phyloP scores from a whole-genome alignment of 1,139 yeast genomes.

The Geotrichum macrosporum region DNA sequence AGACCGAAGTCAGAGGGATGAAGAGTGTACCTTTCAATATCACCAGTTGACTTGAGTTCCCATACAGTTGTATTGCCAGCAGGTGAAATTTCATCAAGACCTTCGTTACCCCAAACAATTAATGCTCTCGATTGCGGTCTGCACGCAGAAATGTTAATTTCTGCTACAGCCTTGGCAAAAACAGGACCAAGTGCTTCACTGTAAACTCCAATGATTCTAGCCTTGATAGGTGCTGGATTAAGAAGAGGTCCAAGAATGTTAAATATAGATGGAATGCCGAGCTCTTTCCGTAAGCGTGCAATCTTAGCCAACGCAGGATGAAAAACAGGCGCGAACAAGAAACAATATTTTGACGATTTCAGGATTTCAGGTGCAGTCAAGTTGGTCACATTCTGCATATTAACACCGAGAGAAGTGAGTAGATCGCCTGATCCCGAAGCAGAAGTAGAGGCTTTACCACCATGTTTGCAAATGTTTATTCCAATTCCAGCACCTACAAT shows the following conservation, averaged over 20 bases:
- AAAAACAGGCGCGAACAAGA: slow-evolving; percentile 88
- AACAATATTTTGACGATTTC: slow-evolving; percentile 55
- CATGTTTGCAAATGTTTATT: slow-evolving; percentile 79
- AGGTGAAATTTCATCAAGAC: slow-evolving; percentile 90
- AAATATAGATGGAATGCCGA: slow-evolving; percentile 90
- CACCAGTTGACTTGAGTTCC: slow-evolving; percentile 48
- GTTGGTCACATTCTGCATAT: slow-evolving; percentile 61
- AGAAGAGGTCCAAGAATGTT: slow-evolving; percentile 88
- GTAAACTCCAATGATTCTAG: slow-evolving; percentile 86
- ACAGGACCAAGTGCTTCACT: slow-evolving; percentile 72
- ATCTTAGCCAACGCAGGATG: slow-evolving; percentile 90
- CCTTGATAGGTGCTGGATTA: slow-evolving; percentile 81
- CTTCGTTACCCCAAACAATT: slow-evolving; percentile 89
- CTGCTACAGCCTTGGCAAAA: slow-evolving; percentile 74
- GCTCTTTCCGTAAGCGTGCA: slow-evolving; percentile 64
- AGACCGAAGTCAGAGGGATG: slow-evolving; percentile 70
- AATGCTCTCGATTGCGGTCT: slow-evolving; percentile 52
- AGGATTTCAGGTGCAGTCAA: slow-evolving; percentile 64
- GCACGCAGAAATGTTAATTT: slow-evolving; percentile 45
- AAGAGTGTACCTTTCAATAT: slow-evolving; percentile 36
- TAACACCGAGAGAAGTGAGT: slow-evolving; percentile 69
- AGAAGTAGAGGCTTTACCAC: slow-evolving; percentile 94
- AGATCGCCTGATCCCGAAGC: slow-evolving; percentile 92
- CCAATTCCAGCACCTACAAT: slow-evolving; percentile 93
- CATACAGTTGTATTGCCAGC: slow-evolving; percentile 77